These are phyloP conservation scores for Cerrena zonata DNA, from an alignment of 1,284 basidiomycete species.

Conservation along the genomic window DNA sequence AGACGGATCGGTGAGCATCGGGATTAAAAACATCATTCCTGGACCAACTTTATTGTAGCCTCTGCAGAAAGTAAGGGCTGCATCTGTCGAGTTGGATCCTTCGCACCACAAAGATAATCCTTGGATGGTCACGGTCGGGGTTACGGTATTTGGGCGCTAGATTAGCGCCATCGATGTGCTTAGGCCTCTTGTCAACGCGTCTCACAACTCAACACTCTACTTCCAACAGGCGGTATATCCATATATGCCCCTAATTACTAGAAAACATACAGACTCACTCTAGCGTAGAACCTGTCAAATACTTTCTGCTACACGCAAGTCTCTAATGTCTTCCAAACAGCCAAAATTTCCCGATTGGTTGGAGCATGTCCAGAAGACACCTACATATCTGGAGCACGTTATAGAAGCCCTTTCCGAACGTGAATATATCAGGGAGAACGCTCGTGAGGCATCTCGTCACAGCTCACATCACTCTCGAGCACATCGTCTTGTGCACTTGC, in stretches of 20 bases:
- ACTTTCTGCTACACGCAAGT: not conserved
- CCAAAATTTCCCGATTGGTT: constrained; percentile 25
- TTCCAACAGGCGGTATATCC: too few relatives aligned
- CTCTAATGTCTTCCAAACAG: not conserved
- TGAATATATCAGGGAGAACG: constrained; percentile 33
- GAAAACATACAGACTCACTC: too few relatives aligned
- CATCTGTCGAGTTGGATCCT: not conserved
- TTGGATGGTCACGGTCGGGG: constrained; percentile 1
- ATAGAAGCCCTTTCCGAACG: constrained; percentile 35
- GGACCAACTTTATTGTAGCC: constrained; percentile 4
- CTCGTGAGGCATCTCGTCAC: constrained; percentile 33
- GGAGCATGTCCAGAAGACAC: constrained; percentile 24
- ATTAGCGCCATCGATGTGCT: not conserved
- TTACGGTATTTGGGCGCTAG: not conserved
- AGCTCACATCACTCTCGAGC: constrained; percentile 23
- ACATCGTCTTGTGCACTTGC: constrained; percentile 18
- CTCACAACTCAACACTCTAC: too few relatives aligned
- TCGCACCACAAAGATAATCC: not conserved
- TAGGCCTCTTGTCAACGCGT: not conserved
- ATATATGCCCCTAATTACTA: too few relatives aligned
- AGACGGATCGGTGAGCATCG: not conserved
- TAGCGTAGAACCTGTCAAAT: too few relatives aligned
- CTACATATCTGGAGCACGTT: constrained; percentile 29
- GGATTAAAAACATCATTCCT: not conserved
- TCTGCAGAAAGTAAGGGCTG: constrained; percentile 1